Conservation (phyloP, 148 eudicot genomes). For the Amaranthus hypochondriacus region DNA sequence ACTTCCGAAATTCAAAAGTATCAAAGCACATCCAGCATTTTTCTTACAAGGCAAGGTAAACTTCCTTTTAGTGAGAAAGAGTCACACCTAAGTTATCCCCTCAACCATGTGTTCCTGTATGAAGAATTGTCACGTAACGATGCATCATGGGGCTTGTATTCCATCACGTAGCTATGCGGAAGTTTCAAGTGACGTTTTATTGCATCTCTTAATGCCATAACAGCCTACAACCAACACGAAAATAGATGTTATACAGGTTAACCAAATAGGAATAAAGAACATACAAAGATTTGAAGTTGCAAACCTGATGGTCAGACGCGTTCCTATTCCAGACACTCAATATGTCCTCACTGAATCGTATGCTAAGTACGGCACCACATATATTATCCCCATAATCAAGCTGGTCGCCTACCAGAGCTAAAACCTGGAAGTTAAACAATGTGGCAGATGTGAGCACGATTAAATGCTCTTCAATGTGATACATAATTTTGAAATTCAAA, state of each 20-base stretch:
- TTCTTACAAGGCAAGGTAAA: conserved; percentile 1
- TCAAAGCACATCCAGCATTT: neutral
- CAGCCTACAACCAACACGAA: conserved; percentile 47
- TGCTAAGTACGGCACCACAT: conserved; percentile 88
- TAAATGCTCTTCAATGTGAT: neutral
- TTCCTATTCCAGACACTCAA: conserved; percentile 92
- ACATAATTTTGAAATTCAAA: neutral
- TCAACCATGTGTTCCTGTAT: conserved; percentile 89
- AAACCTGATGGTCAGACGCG: conserved; percentile 88
- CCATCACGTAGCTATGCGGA: conserved; percentile 87
- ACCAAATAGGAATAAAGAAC: neutral
- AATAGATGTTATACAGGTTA: neutral
- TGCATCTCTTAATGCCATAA: conserved; percentile 81
- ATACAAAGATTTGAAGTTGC: neutral
- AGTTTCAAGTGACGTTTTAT: conserved; percentile 90
- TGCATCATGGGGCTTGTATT: conserved; percentile 92
- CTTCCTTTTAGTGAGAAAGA: neutral
- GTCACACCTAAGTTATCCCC: conserved; percentile 44
- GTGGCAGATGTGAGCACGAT: neutral
- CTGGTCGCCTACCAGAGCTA: conserved; percentile 89
- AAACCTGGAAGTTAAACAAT: conserved; percentile 40
- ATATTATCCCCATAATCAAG: conserved; percentile 82
- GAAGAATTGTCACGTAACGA: conserved; percentile 93
- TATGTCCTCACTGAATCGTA: conserved; percentile 86
- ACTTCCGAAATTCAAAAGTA: neutral